Conservation (phyloP, 805 yeast species). For the Candida tammaniensis region DNA sequence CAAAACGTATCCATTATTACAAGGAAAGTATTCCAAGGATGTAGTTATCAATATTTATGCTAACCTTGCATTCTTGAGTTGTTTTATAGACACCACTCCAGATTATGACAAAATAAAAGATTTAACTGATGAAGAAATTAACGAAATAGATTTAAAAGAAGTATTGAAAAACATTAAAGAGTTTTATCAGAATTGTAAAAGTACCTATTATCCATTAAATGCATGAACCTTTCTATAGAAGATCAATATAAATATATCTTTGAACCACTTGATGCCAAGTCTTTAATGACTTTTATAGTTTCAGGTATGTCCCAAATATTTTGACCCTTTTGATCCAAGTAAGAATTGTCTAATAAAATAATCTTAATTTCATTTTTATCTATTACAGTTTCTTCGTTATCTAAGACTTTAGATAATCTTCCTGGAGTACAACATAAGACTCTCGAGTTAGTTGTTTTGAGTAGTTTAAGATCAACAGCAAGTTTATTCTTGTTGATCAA, state of each 20-base stretch:
- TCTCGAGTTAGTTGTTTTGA: conserved; percentile 44
- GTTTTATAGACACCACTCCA: conserved; percentile 3
- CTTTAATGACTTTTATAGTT: conserved; percentile 39
- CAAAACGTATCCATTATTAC: background rate
- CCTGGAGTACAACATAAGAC: conserved; percentile 66
- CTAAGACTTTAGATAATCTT: conserved; percentile 47
- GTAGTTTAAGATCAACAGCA: conserved; percentile 53
- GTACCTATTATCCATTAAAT: conserved; percentile 23
- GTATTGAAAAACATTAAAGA: conserved; percentile 22
- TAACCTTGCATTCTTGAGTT: conserved; percentile 4
- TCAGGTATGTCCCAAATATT: conserved; percentile 59
- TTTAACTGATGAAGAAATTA: conserved; percentile 6
- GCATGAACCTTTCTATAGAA: conserved; percentile 17
- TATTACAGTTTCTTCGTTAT: conserved; percentile 41
- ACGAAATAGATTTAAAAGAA: conserved; percentile 11
- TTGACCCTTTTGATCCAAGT: conserved; percentile 59
- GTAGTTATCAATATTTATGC: background rate
- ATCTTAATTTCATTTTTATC: conserved; percentile 45
- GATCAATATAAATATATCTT: conserved; percentile 48
- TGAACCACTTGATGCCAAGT: conserved; percentile 40
- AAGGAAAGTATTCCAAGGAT: background rate
- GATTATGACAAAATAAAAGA: conserved; percentile 5
- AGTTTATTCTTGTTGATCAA: conserved; percentile 73
- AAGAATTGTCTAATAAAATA: conserved; percentile 58
- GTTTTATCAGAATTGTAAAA: conserved; percentile 26